Conservation (phyloP, 441 rosid species). For the Mallotus japonicus region DNA sequence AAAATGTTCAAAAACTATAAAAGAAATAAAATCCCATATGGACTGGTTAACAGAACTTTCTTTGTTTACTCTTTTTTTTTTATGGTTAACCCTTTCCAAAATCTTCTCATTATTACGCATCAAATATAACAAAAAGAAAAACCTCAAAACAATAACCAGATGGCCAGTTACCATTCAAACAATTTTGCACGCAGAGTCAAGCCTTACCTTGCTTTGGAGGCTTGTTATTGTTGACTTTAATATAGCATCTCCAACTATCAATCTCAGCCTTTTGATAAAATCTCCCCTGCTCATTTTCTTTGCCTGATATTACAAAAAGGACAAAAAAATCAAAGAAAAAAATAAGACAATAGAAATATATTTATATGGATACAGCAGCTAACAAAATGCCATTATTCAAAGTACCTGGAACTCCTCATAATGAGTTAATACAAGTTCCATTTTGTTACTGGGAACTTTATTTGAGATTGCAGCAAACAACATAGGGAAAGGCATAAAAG, state of each 20-base stretch:
- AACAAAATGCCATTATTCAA: not conserved
- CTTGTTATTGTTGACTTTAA: constrained; percentile 72
- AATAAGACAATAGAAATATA: not conserved
- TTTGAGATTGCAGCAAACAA: constrained; percentile 77
- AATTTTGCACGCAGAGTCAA: not conserved
- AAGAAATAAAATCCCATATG: not conserved
- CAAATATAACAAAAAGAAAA: not conserved
- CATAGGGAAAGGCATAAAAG: constrained; percentile 91
- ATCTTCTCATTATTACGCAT: not conserved
- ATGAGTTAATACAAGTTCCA: constrained; percentile 49
- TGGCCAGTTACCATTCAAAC: not conserved
- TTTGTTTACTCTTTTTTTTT: not conserved
- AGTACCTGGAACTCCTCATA: constrained; percentile 74
- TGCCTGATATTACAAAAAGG: constrained; percentile 38
- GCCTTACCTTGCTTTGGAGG: constrained; percentile 73
- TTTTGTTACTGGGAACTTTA: constrained; percentile 54
- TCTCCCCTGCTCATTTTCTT: constrained; percentile 64
- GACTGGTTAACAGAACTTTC: not conserved
- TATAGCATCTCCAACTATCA: constrained; percentile 69
- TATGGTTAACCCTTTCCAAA: not conserved
- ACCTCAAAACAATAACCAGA: not conserved
- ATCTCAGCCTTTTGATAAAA: constrained; percentile 68
- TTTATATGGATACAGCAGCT: not conserved
- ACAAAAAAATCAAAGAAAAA: not conserved
- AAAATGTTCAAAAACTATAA: too few relatives aligned